Base-by-base conservation (phyloP, 805 yeast species). In the Metschnikowia cubensis region DNA sequence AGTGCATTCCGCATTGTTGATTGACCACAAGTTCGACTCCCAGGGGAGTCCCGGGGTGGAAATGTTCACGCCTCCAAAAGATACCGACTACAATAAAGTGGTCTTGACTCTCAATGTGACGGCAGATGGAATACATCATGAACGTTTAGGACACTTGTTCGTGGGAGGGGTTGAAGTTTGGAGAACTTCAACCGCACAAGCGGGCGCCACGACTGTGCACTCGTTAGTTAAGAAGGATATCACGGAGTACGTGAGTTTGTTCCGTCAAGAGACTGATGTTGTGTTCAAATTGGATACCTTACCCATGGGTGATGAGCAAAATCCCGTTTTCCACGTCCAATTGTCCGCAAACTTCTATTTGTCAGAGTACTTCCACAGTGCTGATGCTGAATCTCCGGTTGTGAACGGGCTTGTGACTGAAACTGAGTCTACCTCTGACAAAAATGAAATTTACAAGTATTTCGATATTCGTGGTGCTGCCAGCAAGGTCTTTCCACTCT, bases 151-250 rank as follows among this genome's bases (percentile, higher is more conserved):
- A 15, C 85, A 84, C 62, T 70, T 87, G 42, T 84, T 77, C 57
- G 65, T 86, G 32, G 74, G 75, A 50, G 87, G 83, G 32, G 71
- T 76, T 14, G 87, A 87, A 54, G 69, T 89, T 36, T 89, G 96
- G 96, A 79, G 96, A 38, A 50, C 59, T 1, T 84, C 92, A 2
- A 89, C 96, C 2, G 82, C 50, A 66, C 84, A 58, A 66, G 96
- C 96, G 3, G 69, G 71, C 42, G 65, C 68, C 40, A 62, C 60
- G 13, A 57, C 68, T 2, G 76, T 78, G 8, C 78, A 72, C 55
- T 79, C 86, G 22, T 59, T 65, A 4, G 68, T 76, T 48, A 69
- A 76, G 31, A 88, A 86, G 61, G 96, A 89, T 62, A 76, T 87
- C 1, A 75, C 90, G 2, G 63, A 69, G 14, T 87, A 79, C 61